phyloP scores from a whole-genome alignment of 1,284 basidiomycete species.

The Microbotryum saponariae region DNA sequence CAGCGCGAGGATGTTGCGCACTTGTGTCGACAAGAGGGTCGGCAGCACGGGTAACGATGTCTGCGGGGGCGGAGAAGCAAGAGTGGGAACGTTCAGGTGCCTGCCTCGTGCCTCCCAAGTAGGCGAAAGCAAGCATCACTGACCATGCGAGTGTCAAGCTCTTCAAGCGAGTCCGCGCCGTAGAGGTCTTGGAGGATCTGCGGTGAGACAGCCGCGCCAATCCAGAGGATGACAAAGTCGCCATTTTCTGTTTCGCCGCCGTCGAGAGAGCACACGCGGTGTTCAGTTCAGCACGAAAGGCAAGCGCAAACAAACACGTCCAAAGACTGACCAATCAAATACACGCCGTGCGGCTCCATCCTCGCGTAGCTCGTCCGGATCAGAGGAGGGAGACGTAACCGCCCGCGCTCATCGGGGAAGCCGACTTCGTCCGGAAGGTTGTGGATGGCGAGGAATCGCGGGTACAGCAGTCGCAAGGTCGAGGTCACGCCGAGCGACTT shows the following conservation, averaged over 20 bases:
- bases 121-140: conserved; percentile 28
- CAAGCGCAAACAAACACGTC: background rate
- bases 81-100: background rate
- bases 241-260: conserved; percentile 65
- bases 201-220: conserved; percentile 73
- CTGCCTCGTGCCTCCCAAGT: background rate
- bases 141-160: conserved; percentile 67
- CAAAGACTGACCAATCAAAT: conserved; percentile 64
- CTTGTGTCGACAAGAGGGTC: conserved; percentile 72
- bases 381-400: conserved; percentile 62
- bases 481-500: conserved; percentile 60
- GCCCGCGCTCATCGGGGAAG: conserved; percentile 53
- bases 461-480: conserved; percentile 78
- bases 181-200: conserved; percentile 79
- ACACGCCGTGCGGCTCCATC: conserved; percentile 86
- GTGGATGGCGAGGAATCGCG: conserved; percentile 80
- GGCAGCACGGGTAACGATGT: conserved; percentile 64
- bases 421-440: conserved; percentile 68
- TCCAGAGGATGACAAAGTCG: conserved; percentile 82
- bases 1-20: conserved; percentile 71
- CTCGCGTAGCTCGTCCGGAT: conserved; percentile 78
- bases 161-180: conserved; percentile 67
- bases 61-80: conserved; percentile 41
- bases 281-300: background rate
- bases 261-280: background rate